Percentiles rank a stretch among this genome's conserved stretches.
Evolutionary conservation across 371 early-diverging fungal genomes (phyloP).

Genomic region (Polyrhizophydium stewartii): DNA sequence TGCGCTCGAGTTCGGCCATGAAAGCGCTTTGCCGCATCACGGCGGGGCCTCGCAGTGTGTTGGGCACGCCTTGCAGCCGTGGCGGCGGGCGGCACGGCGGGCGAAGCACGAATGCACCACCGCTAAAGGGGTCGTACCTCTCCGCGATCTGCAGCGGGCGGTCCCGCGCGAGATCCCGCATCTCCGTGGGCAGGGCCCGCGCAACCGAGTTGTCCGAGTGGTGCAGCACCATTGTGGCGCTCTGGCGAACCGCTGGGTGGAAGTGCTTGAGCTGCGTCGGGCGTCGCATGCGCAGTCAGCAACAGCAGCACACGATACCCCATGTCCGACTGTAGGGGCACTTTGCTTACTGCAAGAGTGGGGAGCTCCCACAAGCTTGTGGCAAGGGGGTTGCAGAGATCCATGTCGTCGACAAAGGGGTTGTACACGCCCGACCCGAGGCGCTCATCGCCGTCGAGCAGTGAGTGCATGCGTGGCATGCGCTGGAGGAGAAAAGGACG

Average conservation of each 20-base stretch:
- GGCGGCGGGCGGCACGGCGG: background rate
- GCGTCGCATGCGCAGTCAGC: too few species aligned
- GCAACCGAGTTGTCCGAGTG: background rate
- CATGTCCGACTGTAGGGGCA: too few species aligned
- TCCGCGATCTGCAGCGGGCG: background rate
- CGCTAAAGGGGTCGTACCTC: background rate
- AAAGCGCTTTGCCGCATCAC: background rate
- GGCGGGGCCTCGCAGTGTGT: background rate
- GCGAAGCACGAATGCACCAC: background rate
- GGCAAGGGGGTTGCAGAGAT: slow-evolving; percentile 89
- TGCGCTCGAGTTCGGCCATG: background rate
- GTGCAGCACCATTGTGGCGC: background rate
- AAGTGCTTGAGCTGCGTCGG: background rate
- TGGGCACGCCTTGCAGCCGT: background rate
- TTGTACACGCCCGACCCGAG: slow-evolving; percentile 68
- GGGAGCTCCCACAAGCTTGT: slow-evolving; percentile 81
- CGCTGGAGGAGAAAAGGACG: slow-evolving; percentile 20
- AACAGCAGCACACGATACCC: too few species aligned
- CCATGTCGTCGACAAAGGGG: slow-evolving; percentile 81
- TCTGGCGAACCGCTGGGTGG: background rate
- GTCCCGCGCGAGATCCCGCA: background rate
- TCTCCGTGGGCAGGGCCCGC: background rate
- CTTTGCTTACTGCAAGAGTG: slow-evolving; percentile 60
- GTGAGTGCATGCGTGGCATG: slow-evolving; percentile 66
- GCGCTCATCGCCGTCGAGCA: slow-evolving; percentile 78